These are phyloP conservation scores for Pecoramyces ruminantium DNA, from an alignment of 192 early-diverging fungal species.

Conservation along the genomic window DNA sequence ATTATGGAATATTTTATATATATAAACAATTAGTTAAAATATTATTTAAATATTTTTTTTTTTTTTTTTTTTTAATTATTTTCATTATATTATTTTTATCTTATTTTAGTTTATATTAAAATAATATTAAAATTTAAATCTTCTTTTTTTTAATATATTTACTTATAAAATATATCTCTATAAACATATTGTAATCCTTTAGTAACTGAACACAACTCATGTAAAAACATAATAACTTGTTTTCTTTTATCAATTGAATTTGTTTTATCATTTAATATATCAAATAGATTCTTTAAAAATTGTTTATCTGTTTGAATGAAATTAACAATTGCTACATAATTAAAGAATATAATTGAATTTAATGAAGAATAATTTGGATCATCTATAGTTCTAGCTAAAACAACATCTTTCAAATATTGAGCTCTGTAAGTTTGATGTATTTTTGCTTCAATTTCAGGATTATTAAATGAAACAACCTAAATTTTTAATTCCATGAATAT, in stretches of 20 bases:
- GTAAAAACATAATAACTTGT: conserved; percentile 63
- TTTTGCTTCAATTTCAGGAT: conserved; percentile 47
- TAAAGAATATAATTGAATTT: conserved; percentile 59
- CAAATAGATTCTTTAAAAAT: conserved; percentile 56
- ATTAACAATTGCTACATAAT: conserved; percentile 67
- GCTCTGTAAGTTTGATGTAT: conserved; percentile 76
- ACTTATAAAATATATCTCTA: conserved; percentile 22
- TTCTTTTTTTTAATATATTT: too few relatives aligned
- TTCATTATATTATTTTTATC: too few relatives aligned
- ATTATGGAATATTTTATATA: not conserved
- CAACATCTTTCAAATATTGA: conserved; percentile 75
- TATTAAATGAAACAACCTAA: conserved; percentile 56
- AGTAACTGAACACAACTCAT: conserved; percentile 59
- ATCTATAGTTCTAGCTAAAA: conserved; percentile 56
- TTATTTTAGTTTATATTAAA: too few relatives aligned
- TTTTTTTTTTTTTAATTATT: too few relatives aligned
- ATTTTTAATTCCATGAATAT: not conserved
- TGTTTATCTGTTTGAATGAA: conserved; percentile 49
- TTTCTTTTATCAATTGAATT: conserved; percentile 31
- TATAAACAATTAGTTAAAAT: too few relatives aligned
- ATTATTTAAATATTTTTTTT: too few relatives aligned
- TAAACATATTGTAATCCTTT: conserved; percentile 56
- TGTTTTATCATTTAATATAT: conserved; percentile 27
- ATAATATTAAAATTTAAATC: too few relatives aligned
- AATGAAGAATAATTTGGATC: conserved; percentile 58